These are phyloP conservation scores for Pyrenopolyporus hunteri DNA, from an alignment of 495 filamentous ascomycete genomes.

Conservation along the genomic window DNA sequence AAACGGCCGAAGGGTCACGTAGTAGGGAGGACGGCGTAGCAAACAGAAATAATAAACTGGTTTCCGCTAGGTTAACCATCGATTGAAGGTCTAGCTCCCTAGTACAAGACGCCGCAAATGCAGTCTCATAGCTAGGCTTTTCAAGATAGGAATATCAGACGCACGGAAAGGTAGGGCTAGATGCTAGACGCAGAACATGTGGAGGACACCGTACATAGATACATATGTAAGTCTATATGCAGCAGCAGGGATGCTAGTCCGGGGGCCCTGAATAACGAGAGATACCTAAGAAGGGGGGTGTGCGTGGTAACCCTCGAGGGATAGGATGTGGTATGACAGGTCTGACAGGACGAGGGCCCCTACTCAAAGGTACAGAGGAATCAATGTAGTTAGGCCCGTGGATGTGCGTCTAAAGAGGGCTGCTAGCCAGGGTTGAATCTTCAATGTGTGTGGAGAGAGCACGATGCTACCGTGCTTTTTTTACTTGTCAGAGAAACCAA, in stretches of 20 bases:
- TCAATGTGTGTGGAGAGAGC: constrained; percentile 40
- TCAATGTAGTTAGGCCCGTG: constrained; percentile 39
- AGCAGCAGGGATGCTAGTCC: constrained; percentile 43
- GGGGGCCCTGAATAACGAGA: constrained; percentile 38
- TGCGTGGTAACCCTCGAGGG: constrained; percentile 43
- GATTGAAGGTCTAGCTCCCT: constrained; percentile 34
- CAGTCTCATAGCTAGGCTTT: constrained; percentile 40
- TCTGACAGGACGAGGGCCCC: constrained; percentile 41
- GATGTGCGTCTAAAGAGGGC: constrained; percentile 39
- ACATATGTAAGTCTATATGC: constrained; percentile 48
- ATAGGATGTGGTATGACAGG: constrained; percentile 47
- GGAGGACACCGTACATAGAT: constrained; percentile 47
- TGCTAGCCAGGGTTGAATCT: constrained; percentile 39
- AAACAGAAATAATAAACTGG: constrained; percentile 33
- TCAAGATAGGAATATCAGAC: constrained; percentile 43
- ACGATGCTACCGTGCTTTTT: constrained; percentile 42
- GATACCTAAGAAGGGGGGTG: constrained; percentile 36
- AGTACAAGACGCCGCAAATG: constrained; percentile 39
- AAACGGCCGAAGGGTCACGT: constrained; percentile 36
- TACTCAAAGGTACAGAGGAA: constrained; percentile 39
- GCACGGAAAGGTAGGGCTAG: constrained; percentile 43
- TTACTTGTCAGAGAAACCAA: constrained; percentile 41
- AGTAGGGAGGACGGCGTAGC: constrained; percentile 32
- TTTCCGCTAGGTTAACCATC: constrained; percentile 33
- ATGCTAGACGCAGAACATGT: constrained; percentile 43